A percentile compares a stretch with the other conserved stretches of the same genome.
Conservation (phyloP, 495 filamentous ascomycete species). For the Trichocladium antarcticum region DNA sequence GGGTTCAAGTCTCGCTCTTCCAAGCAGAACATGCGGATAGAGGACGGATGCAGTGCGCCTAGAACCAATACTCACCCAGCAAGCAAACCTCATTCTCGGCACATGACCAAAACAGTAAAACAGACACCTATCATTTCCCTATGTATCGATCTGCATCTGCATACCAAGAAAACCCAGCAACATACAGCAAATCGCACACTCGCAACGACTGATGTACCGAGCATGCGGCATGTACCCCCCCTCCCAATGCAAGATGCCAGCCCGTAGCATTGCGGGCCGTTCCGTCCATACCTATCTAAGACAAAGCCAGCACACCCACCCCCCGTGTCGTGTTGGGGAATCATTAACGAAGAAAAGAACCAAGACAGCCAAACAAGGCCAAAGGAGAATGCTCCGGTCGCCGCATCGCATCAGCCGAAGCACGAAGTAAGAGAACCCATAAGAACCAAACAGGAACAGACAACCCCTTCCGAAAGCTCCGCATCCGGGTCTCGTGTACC, state of each 20-base stretch:
- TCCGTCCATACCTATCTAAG: neutral
- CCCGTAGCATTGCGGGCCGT: neutral
- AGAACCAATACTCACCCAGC: too few relatives aligned
- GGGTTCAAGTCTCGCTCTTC: too few relatives aligned
- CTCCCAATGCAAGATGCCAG: constrained; percentile 5
- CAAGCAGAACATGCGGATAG: too few relatives aligned
- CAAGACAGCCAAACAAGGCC: neutral
- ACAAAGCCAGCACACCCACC: neutral
- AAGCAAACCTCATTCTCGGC: too few relatives aligned
- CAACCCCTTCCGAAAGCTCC: neutral
- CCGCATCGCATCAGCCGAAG: neutral
- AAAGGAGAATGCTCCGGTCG: neutral
- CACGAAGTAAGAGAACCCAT: neutral
- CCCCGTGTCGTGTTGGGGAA: constrained; percentile 4
- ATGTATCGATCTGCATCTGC: too few relatives aligned
- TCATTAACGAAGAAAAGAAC: constrained; percentile 3
- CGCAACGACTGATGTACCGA: neutral
- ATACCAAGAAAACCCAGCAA: too few relatives aligned
- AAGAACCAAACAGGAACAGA: neutral
- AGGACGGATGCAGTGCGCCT: too few relatives aligned
- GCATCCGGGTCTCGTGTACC: neutral
- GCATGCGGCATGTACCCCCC: neutral
- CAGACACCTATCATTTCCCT: too few relatives aligned
- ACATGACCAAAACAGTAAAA: too few relatives aligned
- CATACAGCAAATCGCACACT: too few relatives aligned